Base-by-base conservation (phyloP, 805 yeast genomes). In the Isabelozyma heimii region DNA sequence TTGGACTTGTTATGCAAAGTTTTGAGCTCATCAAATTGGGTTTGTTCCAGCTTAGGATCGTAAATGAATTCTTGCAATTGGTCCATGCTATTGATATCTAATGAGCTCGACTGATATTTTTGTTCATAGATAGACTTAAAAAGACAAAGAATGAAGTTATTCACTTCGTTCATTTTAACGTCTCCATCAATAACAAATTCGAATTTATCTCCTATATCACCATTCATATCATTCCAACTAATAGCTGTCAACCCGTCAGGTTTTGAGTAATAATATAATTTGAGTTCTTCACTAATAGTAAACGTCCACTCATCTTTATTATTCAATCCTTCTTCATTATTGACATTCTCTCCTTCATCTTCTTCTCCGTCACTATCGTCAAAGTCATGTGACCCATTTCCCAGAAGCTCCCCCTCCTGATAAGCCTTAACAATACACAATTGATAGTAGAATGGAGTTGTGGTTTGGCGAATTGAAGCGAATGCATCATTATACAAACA, bases 181-280 rank as follows among this genome's bases (percentile, higher is more conserved):
- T 78, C 76, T 43, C 77, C 78, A 52, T 83, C 89, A 44, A 89
- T 81, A 17, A 87, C 76, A 67, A 89, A 91, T 66, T 91, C 96
- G 65, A 86, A 90, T 53, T 75, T 70, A 60, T 91, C 97, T 20
- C 90, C 97, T 5, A 77, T 75, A 58, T 91, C 97, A n/a, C 97
- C 97, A 41, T 83, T 83, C 37, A 82, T 62, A 63, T 94, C 97
- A 12, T 70, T 75, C 98, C 98, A 92, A 0, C 85, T 73, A 26
- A 92, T 77, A 1, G 84, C 82, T 38, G 75, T 69, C 4, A 77
- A 70, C 1, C 85, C 87, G 37, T 81, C 80, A 39, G 72, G 66
- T 46, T 79, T 77, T 48, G 79, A 73, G 49, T 73, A 73, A 48
- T 79, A 75, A 50, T 81, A 75, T 44, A 91, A 72, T 38, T 76